Base-by-base conservation (phyloP, 148 eudicot species). In the Cornus florida region DNA sequence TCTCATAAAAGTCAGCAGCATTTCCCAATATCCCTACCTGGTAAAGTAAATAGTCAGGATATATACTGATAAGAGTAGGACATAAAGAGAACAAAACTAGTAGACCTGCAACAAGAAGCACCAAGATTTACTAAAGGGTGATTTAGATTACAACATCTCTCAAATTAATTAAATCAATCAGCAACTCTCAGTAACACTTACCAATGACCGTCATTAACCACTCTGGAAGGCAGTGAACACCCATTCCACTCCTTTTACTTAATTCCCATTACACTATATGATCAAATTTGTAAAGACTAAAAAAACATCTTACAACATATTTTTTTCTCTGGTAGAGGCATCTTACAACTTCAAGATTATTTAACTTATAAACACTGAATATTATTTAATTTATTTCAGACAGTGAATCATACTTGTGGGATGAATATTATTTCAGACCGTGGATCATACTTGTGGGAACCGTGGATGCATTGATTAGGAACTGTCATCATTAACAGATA, bases 21-120 rank as follows among this genome's bases (percentile, higher is more conserved):
- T 97, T 97, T 78, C 99, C 99, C 69, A 97, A 83, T 82, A 97
- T 85, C 80, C 99, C 99, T 74, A 97, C 98, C 98, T 96, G 82
- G 64, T 50, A 82, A 75, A 46, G 71, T 57, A 74, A 73, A 67
- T 70, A 67, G 14, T 57, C 43, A 74, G 80, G 50, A 75, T 83
- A 65, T n/a, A 72, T 23, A 73, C 23, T 71, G 71, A 75, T 43
- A 70, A 72, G 14, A 62, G 74, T 31, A 69, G 16, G 13, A 12
- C 41, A 76, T 28, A 33, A n/a, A 46, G 69, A 83, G 19, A 33
- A 56, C 32, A 31, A 67, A 68, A 74, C 73, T 69, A 65, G 41
- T 19, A 48, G 53, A 35, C 2, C 28, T 28, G 50, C 8, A 38
- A 22, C 69, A 78, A 14, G 69, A 57, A 57, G 39, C 5, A 14